A percentile compares a stretch with the other conserved stretches of the same genome.
phyloP scores from a whole-genome alignment of 2,329 filamentous ascomycete genomes.

The Talaromyces sp. region DNA sequence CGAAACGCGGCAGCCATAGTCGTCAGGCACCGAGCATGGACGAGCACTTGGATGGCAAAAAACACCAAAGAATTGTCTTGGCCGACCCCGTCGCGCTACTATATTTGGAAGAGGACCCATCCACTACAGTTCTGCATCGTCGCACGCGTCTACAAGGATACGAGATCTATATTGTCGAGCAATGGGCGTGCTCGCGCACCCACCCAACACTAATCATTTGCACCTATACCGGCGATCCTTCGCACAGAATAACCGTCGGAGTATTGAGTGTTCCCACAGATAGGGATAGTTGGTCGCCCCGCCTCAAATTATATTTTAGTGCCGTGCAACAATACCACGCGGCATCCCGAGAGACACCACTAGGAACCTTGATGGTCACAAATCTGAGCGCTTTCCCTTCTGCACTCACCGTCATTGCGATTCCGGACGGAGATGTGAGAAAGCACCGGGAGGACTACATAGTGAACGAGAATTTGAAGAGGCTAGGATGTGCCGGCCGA shows the following conservation, averaged over 20 bases:
- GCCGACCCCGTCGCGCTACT: slow-evolving; percentile 63
- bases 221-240: slow-evolving; percentile 84
- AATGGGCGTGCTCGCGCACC: slow-evolving; percentile 90
- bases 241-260: slow-evolving; percentile 71
- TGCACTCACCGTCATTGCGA: slow-evolving; percentile 81
- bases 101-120: slow-evolving; percentile 81
- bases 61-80: slow-evolving; percentile 58
- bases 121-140: slow-evolving; percentile 69
- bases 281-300: slow-evolving; percentile 72
- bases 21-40: slow-evolving; percentile 17
- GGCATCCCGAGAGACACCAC: slow-evolving; percentile 70
- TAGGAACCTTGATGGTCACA: slow-evolving; percentile 88
- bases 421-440: slow-evolving; percentile 79
- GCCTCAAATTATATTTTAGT: slow-evolving; percentile 77
- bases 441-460: slow-evolving; percentile 80
- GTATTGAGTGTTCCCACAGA: slow-evolving; percentile 79
- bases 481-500: slow-evolving; percentile 84
- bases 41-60: slow-evolving; percentile 20
- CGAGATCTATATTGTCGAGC: slow-evolving; percentile 90
- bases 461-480: slow-evolving; percentile 90
- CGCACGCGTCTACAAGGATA: slow-evolving; percentile 71
- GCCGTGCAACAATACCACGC: slow-evolving; percentile 83
- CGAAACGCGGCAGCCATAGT: slow-evolving; percentile 24
- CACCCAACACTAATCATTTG: slow-evolving; percentile 89
- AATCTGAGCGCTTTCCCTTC: slow-evolving; percentile 91